Evolutionary conservation across 2,329 filamentous ascomycete genomes (phyloP), one percentile per base, ranked within the genome.

Genomic region (Pseudocercospora macadamiae): DNA sequence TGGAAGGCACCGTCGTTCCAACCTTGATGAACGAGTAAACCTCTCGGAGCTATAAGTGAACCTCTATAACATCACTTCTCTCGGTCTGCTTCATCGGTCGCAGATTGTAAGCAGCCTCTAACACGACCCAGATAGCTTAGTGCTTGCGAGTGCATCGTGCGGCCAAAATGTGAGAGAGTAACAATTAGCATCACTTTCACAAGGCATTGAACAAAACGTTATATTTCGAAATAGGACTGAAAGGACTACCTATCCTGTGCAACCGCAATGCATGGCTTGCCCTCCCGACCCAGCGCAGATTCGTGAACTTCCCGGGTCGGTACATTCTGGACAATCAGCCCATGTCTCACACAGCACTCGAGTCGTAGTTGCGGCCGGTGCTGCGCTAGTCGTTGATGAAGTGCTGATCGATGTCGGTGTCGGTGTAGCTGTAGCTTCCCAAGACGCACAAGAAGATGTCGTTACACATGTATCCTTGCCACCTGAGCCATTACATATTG

Each of bases 161-260:
- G n/a, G n/a, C n/a, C n/a, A n/a, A n/a, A n/a, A n/a, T n/a, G n/a
- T n/a, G n/a, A n/a, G n/a, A n/a, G n/a, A n/a, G n/a, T n/a, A n/a
- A n/a, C n/a, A n/a, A n/a, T n/a, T n/a, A n/a, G n/a, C n/a, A n/a
- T n/a, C n/a, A n/a, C n/a, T n/a, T n/a, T n/a, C n/a, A n/a, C n/a
- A n/a, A n/a, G n/a, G n/a, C n/a, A n/a, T n/a, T n/a, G n/a, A n/a
- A n/a, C n/a, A n/a, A n/a, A n/a, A n/a, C n/a, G n/a, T n/a, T n/a
- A n/a, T n/a, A n/a, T n/a, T n/a, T n/a, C 42, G 23, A 45, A 10
- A 21, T n/a, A 23, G 42, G 18, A 10, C 14, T 8, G 14, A 16
- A 19, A 16, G 23, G 19, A 52, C 4, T 9, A 42, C 12, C 34
- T 57, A 57, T 51, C 37, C 37, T 21, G 37, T 42, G 37, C 37